Base-by-base conservation (phyloP, 305 asterid genomes). In the Lippia alba region DNA sequence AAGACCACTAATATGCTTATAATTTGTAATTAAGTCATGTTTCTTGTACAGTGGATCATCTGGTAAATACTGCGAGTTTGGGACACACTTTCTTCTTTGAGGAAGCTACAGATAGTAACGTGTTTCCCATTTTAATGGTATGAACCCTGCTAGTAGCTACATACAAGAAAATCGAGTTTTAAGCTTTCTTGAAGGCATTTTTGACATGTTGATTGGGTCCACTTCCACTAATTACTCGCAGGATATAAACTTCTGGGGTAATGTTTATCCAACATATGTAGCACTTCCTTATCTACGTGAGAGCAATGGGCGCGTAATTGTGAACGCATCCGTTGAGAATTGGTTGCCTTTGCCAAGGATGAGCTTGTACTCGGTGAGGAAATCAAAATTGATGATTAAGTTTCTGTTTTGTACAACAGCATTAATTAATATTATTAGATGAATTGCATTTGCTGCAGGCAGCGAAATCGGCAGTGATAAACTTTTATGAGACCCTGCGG, bases 161-260 rank as follows among this genome's bases (percentile, higher is more conserved):
- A 12, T 44, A 11, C 9, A 15, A 20, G 49, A 36, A 15, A n/a
- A n/a, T n/a, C n/a, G 20, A 46, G n/a, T 44, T 44, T 44, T 3
- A 11, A 44, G 49, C 0, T 44, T 44, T 44, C 49, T 44, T 44
- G 49, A 0, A 44, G 10, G 30, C 30, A 24, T 24, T 24, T 24
- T 24, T 24, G 30, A 24, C 30, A 24, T 24, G 3, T 24, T 24
- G 3, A 24, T 24, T 24, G 30, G 30, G 30, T 24, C 30, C 30
- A 24, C 30, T 24, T 24, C 30, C 30, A 24, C 30, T 24, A 24
- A 24, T 24, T 24, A 24, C 30, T 3, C 3, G 70, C 74, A 94
- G 97, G 98, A 94, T 75, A 87, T 91, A 68, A 94, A 94, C 81
- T 91, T 91, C 63, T 91, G 98, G 98, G 98, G 96, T 44, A 94